phyloP scores from a whole-genome alignment of 2,329 filamentous ascomycete genomes.

The Sphaerulina populicola region DNA sequence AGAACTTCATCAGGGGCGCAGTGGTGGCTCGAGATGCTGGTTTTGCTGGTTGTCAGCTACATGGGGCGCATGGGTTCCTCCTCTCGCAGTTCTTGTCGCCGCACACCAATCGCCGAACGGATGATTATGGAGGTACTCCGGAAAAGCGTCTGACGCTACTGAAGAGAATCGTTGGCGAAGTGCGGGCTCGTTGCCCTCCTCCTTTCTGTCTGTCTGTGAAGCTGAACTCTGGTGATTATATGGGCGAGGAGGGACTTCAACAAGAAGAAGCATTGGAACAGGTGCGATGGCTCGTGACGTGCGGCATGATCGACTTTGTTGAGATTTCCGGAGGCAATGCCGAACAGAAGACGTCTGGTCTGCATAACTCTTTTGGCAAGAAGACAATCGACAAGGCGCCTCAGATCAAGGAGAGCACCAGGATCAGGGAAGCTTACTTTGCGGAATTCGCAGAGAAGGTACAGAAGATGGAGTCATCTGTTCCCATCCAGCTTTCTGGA shows the following conservation, averaged over 20 bases:
- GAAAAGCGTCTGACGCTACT: constrained; percentile 42
- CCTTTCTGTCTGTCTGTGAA: constrained; percentile 44
- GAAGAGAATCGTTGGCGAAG: constrained; percentile 39
- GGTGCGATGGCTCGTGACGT: constrained; percentile 43
- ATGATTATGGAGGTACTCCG: constrained; percentile 42
- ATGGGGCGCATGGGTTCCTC: constrained; percentile 45
- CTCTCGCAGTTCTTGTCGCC: constrained; percentile 38
- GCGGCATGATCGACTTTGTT: constrained; percentile 53
- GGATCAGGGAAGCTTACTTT: constrained; percentile 58
- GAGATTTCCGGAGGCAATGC: constrained; percentile 56
- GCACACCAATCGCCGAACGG: constrained; percentile 41
- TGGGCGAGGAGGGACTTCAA: constrained; percentile 20
- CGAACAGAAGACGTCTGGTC: constrained; percentile 19
- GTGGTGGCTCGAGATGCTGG: constrained; percentile 43
- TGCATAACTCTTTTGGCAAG: constrained; percentile 22
- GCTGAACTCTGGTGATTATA: constrained; percentile 45
- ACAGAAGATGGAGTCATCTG: constrained; percentile 21
- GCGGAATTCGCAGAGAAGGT: constrained; percentile 50
- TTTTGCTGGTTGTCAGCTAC: constrained; percentile 48
- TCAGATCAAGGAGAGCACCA: constrained; percentile 34
- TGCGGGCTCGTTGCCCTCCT: constrained; percentile 36
- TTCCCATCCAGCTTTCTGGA: constrained; percentile 46
- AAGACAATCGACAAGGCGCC: constrained; percentile 33
- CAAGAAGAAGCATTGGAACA: constrained; percentile 51
- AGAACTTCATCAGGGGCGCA: constrained; percentile 48